Evolutionary conservation across 2,329 filamentous ascomycete species (phyloP), one percentile per base, ranked within the genome.

Genomic region (Colletotrichum noveboracense): DNA sequence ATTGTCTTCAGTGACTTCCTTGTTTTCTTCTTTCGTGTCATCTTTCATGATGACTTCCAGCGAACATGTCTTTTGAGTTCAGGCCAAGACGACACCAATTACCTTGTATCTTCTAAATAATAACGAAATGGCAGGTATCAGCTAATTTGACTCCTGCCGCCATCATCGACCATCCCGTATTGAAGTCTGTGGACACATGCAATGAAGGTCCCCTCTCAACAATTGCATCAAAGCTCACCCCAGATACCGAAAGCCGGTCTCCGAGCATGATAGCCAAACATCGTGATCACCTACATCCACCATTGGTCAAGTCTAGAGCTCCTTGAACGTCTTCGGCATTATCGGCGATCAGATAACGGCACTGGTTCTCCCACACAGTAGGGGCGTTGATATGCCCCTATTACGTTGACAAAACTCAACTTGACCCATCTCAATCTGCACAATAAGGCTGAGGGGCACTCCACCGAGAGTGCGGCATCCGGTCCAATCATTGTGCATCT

Each of bases 401-500:
- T 70, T 70, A 70, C 56, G 67, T 70, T 70, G 67, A 26, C 24
- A 48, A 62, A 70, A 61, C 30, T 21, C 36, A 28, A n/a, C 26
- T 28, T 48, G 36, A n/a, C 62, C 62, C 62, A 52, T 66, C 62
- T 48, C 62, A 66, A 66, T 65, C 71, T 71, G 36, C 72, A 26
- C 72, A 66, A 24, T 75, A 75, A 75, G 73, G 73, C 73, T 75
- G 73, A 75, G 67, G 56, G 36, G 56, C 67, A 24, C 36, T 70
- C 67, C 66, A 56, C 67, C 48, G 14, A n/a, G 16, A 61, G 18
- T 52, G 8, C 14, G 30, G 55, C n/a, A 62, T 48, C 38, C 32
- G 55, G 55, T 9, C 73, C 73, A 75, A 75, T 75, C 69, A 75
- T 4, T 24, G 24, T 30, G 30, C 55, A n/a, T 18, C 7, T 34